Percentiles rank a stretch among this genome's conserved stretches.
Evolutionary conservation across 75 land plant genomes (phyloP).

Genomic region (Larix kaempferi): DNA sequence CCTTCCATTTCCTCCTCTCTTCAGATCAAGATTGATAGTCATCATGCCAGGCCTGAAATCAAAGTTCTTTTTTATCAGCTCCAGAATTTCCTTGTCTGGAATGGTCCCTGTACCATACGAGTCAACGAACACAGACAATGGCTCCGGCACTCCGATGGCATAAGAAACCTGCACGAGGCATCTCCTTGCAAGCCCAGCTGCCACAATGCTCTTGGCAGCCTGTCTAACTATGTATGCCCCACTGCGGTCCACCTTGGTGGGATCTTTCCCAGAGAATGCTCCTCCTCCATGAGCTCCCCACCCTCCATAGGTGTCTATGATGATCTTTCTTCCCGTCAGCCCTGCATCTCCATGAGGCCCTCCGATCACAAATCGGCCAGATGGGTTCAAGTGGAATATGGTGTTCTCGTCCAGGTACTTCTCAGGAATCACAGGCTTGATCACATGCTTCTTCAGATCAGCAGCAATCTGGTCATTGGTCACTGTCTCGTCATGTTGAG

Average conservation of each 20-base stretch:
- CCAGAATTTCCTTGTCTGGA: slow-evolving; percentile 61
- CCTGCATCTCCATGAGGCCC: slow-evolving; percentile 81
- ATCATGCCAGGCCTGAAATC: slow-evolving; percentile 64
- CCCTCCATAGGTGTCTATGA: slow-evolving; percentile 71
- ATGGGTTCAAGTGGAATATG: slow-evolving; percentile 67
- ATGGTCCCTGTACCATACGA: slow-evolving; percentile 70
- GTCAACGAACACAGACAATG: slow-evolving; percentile 72
- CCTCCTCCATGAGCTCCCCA: slow-evolving; percentile 78
- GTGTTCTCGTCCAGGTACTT: slow-evolving; percentile 69
- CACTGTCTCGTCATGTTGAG: slow-evolving; percentile 79
- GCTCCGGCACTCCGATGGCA: slow-evolving; percentile 82
- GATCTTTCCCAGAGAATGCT: slow-evolving; percentile 69
- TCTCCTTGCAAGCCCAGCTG: slow-evolving; percentile 52
- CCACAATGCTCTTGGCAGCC: slow-evolving; percentile 82
- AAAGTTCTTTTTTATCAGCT: slow-evolving; percentile 77
- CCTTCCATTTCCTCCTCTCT: slow-evolving; percentile 52
- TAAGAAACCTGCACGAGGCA: slow-evolving; percentile 82
- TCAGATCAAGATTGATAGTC: slow-evolving; percentile 36
- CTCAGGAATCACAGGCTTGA: slow-evolving; percentile 57
- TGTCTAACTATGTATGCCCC: slow-evolving; percentile 63
- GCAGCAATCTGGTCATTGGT: slow-evolving; percentile 76
- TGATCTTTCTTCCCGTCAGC: slow-evolving; percentile 73
- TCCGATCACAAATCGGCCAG: slow-evolving; percentile 62
- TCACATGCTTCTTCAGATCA: slow-evolving; percentile 60
- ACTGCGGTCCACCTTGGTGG: slow-evolving; percentile 54